Evolutionary conservation across 805 yeast genomes (phyloP), one percentile per base, ranked within the genome.

Genomic region (Ogataea glucozyma): DNA sequence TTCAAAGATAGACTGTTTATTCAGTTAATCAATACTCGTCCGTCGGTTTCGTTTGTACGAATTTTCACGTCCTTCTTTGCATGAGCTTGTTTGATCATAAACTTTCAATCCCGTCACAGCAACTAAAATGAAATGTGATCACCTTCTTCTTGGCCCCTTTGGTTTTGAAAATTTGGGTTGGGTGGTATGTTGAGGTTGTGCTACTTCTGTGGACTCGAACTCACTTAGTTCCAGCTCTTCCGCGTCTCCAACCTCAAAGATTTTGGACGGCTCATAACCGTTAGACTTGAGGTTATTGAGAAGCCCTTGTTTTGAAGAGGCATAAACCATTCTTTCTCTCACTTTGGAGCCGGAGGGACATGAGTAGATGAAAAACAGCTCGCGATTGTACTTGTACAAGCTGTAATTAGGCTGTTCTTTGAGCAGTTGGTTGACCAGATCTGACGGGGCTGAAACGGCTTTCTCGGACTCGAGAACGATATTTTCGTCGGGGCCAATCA

Each of bases 331-430:
- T 55, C 98, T 76, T 40, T 89, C 93, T 62, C 83, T 85, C 30
- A 93, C 93, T 64, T 81, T 83, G 31, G 96, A 83, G 1, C 90
- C 89, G 0, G 95, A 80, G 3, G 99, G 98, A 63, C 97, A 90
- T 6, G 91, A 75, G 60, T 88, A 88, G 23, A 90, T 78, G 61
- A 91, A 89, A 24, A 77, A 78, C 27, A 56, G 53, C 2, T 60
- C 65, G 6, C 51, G 52, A 2, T 66, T 65, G 47, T 69, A 69
- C 37, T 69, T 73, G 58, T 75, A 75, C 19, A 86, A 50, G 22
- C 78, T 77, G 60, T 80, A 89, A 56, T 66, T 87, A 64, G 81
- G 88, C 47, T 57, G 72, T 11, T 59, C 64, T 1, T 57, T 38
- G 11, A 69, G 62, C 34, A 83, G 68, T 12, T 54, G 36, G 2